These are phyloP conservation scores for Chytriomyces hyalinus DNA, from an alignment of 192 early-diverging fungal genomes.

Conservation along the genomic window DNA sequence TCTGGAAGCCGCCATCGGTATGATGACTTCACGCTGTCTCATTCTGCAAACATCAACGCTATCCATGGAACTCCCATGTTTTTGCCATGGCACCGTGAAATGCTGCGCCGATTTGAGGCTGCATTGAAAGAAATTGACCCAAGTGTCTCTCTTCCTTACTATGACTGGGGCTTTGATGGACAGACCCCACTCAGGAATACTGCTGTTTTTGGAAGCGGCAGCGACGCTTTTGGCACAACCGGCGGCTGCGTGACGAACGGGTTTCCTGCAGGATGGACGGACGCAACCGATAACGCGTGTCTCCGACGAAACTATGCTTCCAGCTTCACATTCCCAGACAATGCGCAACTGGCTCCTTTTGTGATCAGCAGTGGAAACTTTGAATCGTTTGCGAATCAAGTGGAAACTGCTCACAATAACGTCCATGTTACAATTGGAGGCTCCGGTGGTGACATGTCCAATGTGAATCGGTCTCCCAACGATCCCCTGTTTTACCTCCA, in stretches of 20 bases:
- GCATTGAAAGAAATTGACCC: constrained; percentile 38
- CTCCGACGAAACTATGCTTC: not conserved
- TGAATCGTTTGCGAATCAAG: not conserved
- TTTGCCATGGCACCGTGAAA: constrained; percentile 45
- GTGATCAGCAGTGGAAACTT: not conserved
- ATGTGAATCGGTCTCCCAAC: constrained; percentile 25
- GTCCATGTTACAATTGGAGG: constrained; percentile 7
- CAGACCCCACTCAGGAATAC: not conserved
- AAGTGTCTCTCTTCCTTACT: constrained; percentile 58
- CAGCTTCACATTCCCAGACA: constrained; percentile 2
- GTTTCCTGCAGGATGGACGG: not conserved
- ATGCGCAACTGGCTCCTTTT: not conserved
- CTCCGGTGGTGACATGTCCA: constrained; percentile 6
- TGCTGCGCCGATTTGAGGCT: constrained; percentile 39
- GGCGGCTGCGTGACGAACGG: constrained; percentile 1
- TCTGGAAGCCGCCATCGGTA: not conserved
- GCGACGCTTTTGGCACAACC: not conserved
- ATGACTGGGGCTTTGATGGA: constrained; percentile 32
- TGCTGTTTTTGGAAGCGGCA: not conserved
- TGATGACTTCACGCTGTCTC: constrained; percentile 13
- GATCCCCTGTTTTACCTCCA: constrained; percentile 42
- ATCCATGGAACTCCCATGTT: constrained; percentile 20
- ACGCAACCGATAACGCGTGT: not conserved
- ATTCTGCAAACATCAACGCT: not conserved
- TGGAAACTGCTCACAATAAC: not conserved